A percentile compares a stretch with the other conserved stretches of the same genome.
These are phyloP conservation scores for Wallacemonas sp. DNA, from an alignment of 208 protist species.

Conservation along the genomic window DNA sequence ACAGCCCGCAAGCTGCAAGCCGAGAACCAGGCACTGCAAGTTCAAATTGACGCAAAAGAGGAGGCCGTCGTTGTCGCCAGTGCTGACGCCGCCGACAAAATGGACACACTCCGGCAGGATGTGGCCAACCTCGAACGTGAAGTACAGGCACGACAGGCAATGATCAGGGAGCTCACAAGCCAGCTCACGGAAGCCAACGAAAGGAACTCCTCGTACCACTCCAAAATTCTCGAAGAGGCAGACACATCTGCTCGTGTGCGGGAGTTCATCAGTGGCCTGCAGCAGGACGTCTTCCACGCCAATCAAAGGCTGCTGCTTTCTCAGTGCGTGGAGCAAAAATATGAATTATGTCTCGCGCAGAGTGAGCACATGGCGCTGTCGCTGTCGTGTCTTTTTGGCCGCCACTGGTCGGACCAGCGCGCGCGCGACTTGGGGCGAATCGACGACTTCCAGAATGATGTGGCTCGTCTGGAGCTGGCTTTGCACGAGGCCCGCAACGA, in stretches of 20 bases:
- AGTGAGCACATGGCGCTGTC: not conserved
- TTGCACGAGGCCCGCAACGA: not conserved
- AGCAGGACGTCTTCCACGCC: not conserved
- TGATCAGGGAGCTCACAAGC: constrained; percentile 70
- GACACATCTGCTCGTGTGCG: constrained; percentile 35
- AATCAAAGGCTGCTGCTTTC: not conserved
- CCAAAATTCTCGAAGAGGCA: constrained; percentile 56
- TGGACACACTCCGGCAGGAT: constrained; percentile 36
- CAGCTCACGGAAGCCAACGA: constrained; percentile 60
- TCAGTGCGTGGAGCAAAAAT: constrained; percentile 15
- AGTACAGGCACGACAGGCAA: constrained; percentile 40
- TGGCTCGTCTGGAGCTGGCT: not conserved
- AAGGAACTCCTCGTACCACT: constrained; percentile 55
- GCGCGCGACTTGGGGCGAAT: not conserved
- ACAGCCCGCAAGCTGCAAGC: constrained; percentile 28
- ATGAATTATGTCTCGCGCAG: constrained; percentile 8
- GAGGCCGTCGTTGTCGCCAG: constrained; percentile 67
- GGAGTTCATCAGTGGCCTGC: constrained; percentile 14
- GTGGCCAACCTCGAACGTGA: constrained; percentile 51
- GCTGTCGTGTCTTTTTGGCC: not conserved
- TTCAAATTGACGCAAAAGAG: constrained; percentile 42
- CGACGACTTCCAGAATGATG: not conserved
- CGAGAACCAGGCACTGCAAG: constrained; percentile 11
- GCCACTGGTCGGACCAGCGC: not conserved
- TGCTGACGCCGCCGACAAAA: constrained; percentile 45